Base-by-base conservation (phyloP, 352 stramenopile genomes). In the Phytophthora litchii region DNA sequence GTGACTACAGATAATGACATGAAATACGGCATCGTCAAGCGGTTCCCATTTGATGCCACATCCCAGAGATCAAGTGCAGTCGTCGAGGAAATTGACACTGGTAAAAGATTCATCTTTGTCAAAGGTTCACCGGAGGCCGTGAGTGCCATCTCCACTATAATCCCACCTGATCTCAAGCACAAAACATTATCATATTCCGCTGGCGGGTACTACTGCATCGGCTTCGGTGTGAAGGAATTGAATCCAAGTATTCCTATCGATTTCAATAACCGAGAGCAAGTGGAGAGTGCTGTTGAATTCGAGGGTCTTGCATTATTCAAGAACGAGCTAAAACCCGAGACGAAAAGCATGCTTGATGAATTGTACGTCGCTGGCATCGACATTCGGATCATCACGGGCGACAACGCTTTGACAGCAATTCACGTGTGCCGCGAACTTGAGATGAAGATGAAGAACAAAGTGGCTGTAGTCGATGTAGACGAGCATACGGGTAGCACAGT, bases 271-370 rank as follows among this genome's bases (percentile, higher is more conserved):
- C 71, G 73, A 5, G 44, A 60, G 4, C 44, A 76, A 10, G 67
- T 95, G n/a, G 89, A 96, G 44, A 64, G 25, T 2, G 65, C 68
- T 19, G 64, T 95, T 1, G 43, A 50, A 5, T 91, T 96, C 44
- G 50, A 80, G 36, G 88, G 89, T 7, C 71, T 96, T 23, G 62
- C 91, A 10, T 68, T 92, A 20, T 97, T 96, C 70, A 69, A 88
- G 67, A 97, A 97, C 57, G 66, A 78, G 27, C 72, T 96, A 49
- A 93, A 92, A 57, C 57, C 76, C 11, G 80, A 96, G 34, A 83
- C 77, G 4, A 70, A 70, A 40, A 61, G 54, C 3, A 84, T 94
- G 46, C 77, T 97, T 16, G 21, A 55, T 14, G 73, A 95, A 47
- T 64, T 97, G 13, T 64, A 80, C 21, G 60, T 62, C 20, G 88